phyloP scores from a whole-genome alignment of 1,284 basidiomycete species.

The Ganoderma leucocontextum region DNA sequence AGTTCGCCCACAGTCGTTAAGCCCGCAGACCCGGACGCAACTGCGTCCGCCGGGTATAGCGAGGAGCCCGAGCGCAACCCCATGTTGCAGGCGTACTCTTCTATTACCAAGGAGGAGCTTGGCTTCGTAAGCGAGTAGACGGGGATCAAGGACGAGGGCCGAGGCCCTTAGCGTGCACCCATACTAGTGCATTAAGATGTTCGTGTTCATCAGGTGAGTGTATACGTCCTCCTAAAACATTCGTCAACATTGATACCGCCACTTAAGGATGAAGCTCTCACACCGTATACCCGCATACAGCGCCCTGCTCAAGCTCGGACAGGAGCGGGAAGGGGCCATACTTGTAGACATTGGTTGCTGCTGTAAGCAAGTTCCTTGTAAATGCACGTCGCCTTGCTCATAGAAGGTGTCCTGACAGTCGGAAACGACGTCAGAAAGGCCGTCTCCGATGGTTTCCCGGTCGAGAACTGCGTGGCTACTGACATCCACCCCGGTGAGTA shows the following conservation, averaged over 20 bases:
- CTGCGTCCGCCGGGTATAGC: too few species aligned
- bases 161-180: constrained; percentile 36
- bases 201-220: constrained; percentile 29
- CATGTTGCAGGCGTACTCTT: constrained; percentile 32
- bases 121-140: constrained; percentile 51
- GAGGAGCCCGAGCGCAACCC: constrained; percentile 6
- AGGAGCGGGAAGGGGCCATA: constrained; percentile 51
- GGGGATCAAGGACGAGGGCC: constrained; percentile 47
- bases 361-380: constrained; percentile 44
- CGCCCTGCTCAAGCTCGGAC: constrained; percentile 48
- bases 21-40: constrained; percentile 22
- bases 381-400: not conserved
- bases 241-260: not conserved
- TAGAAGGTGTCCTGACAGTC: constrained; percentile 41
- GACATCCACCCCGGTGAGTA: constrained; percentile 44
- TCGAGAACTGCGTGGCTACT: constrained; percentile 43
- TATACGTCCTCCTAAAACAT: not conserved
- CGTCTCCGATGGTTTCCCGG: constrained; percentile 49
- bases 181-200: constrained; percentile 30
- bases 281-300: constrained; percentile 49
- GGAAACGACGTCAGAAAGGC: constrained; percentile 53
- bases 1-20: constrained; percentile 47
- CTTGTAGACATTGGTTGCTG: constrained; percentile 56
- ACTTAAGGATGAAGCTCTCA: constrained; percentile 41
- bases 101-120: constrained; percentile 41